Base-by-base conservation (phyloP, 345 rosid genomes). In the Citrus unshiu region DNA sequence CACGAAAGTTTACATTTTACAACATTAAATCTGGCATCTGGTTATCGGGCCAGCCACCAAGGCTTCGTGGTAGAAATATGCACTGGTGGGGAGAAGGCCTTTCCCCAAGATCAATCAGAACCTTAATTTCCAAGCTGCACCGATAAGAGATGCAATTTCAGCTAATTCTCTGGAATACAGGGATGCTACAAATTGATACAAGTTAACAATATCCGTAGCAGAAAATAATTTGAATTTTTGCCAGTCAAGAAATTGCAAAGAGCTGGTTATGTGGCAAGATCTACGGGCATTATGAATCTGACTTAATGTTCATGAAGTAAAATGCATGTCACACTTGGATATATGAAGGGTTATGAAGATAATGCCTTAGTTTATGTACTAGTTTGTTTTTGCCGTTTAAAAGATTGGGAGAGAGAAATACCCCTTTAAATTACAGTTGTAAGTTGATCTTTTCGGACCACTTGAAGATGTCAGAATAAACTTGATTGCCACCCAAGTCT, bases 391-490 rank as follows among this genome's bases (percentile, higher is more conserved):
- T 54, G 6, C 58, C 22, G 7, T 54, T 6, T 29, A 51, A 29
- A 70, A 51, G 18, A 70, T 18, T 16, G 19, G 40, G 16, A 59
- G 34, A 72, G 61, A 6, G 58, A 40, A 30, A 30, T 62, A 66
- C 80, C 74, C 1, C 3, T 18, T 46, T 16, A 19, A 10, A 43
- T 80, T 62, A 95, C 72, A 96, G 86, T 37, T 78, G 85, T 78
- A 96, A 77, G 65, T 91, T 81, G 78, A 94, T 91, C 89, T 85
- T 92, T 65, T 90, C 89, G 0, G 99, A 91, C 97, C 97, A 96
- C 82, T 90, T 85, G 56, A 88, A 90, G 84, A 96, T 90, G 75
- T 90, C 92, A 6, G 98, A 94, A 84, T 90, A 72, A 65, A 94
- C 97, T 83, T 82, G 97, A 84, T 96, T 94, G 18, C 92, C 97